These are phyloP conservation scores for Exophiala mesophila DNA, from an alignment of 2,329 filamentous ascomycete genomes.

Conservation along the genomic window DNA sequence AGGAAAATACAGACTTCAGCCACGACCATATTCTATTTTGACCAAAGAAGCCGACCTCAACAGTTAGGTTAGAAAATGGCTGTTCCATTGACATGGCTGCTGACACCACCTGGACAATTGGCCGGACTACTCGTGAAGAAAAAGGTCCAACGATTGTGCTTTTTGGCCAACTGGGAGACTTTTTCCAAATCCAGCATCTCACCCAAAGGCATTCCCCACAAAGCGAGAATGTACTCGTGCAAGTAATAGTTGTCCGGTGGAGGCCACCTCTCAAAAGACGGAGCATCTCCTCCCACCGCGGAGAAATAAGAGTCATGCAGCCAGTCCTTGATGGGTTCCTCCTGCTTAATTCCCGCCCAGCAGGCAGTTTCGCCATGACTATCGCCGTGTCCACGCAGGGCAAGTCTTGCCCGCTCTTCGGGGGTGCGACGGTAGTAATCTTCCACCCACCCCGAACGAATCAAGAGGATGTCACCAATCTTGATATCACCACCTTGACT, in stretches of 20 bases:
- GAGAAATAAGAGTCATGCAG: slow-evolving; percentile 66
- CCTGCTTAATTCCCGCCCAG: slow-evolving; percentile 50
- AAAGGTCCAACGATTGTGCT: slow-evolving; percentile 36
- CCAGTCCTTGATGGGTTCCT: slow-evolving; percentile 57
- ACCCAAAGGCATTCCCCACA: slow-evolving; percentile 43
- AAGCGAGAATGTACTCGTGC: slow-evolving; percentile 39
- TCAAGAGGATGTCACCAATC: slow-evolving; percentile 60
- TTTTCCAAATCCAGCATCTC: slow-evolving; percentile 44
- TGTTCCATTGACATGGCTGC: slow-evolving; percentile 41
- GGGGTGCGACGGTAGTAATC: slow-evolving; percentile 47
- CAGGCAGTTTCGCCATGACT: slow-evolving; percentile 34
- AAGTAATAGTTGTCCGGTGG: slow-evolving; percentile 36
- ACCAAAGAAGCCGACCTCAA: no score
- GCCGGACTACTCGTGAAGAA: slow-evolving; percentile 41
- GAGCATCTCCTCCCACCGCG: slow-evolving; percentile 59
- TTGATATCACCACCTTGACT: slow-evolving; percentile 52
- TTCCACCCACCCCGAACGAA: slow-evolving; percentile 60
- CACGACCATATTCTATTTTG: no score
- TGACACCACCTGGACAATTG: slow-evolving; percentile 40
- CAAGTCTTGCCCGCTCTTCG: slow-evolving; percentile 32
- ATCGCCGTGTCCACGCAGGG: slow-evolving; percentile 27
- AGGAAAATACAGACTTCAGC: no score
- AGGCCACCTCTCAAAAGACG: slow-evolving; percentile 61
- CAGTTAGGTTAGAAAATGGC: slow-evolving; percentile 41
- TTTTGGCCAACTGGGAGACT: slow-evolving; percentile 33